A percentile compares a stretch with the other conserved stretches of the same genome.
Conservation (phyloP, 305 asterid species). For the Plantago coronopus region DNA sequence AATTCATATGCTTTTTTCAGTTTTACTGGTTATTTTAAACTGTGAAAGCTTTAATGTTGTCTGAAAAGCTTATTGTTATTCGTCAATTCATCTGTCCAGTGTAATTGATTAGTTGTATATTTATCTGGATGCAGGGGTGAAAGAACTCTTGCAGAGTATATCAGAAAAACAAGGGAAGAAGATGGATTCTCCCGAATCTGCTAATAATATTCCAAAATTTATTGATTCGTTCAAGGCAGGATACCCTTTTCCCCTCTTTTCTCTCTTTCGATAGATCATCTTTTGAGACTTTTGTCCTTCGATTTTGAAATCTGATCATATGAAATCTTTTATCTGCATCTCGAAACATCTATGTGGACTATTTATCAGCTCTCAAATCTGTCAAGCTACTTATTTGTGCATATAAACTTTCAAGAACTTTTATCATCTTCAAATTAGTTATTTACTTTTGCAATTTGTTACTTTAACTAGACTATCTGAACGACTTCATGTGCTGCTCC, state of each 20-base stretch:
- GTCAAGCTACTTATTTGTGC: neutral
- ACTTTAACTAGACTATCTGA: too few relatives aligned
- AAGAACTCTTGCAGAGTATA: constrained; percentile 81
- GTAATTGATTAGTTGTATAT: constrained; percentile 21
- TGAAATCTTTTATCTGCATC: neutral
- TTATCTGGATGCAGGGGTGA: constrained; percentile 67
- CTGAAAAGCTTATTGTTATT: constrained; percentile 13
- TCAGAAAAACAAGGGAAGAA: constrained; percentile 95
- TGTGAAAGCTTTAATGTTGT: constrained; percentile 3
- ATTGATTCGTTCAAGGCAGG: constrained; percentile 71
- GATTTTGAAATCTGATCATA: constrained; percentile 1
- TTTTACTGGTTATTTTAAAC: constrained; percentile 1
- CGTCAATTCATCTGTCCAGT: constrained; percentile 5
- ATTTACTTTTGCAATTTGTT: too few relatives aligned
- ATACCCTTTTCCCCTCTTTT: constrained; percentile 8
- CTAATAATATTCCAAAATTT: constrained; percentile 73
- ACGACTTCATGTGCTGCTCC: too few relatives aligned
- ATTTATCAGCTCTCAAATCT: constrained; percentile 1
- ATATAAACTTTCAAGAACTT: too few relatives aligned
- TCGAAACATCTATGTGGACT: neutral
- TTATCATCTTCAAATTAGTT: too few relatives aligned
- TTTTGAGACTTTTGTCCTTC: constrained; percentile 17
- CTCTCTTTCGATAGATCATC: neutral
- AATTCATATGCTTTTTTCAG: constrained; percentile 12
- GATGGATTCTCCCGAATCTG: constrained; percentile 85